Conservation (phyloP, 345 rosid genomes). For the Camelina neglecta region DNA sequence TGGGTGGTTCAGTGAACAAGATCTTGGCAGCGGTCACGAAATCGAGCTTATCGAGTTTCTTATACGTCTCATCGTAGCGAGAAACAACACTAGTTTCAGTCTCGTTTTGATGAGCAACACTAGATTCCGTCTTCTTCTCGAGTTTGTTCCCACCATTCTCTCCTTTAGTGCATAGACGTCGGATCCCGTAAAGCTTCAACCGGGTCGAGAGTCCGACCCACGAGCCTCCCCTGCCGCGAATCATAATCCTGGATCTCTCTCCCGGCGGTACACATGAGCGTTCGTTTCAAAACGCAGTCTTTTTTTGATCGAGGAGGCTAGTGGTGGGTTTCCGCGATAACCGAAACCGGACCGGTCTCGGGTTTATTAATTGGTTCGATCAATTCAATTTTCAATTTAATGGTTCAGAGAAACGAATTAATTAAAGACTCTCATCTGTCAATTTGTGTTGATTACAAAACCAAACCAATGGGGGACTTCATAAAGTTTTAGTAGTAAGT, state of each 20-base stretch:
- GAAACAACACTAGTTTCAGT: constrained; percentile 51
- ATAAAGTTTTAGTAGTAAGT: background rate
- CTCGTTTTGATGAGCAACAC: constrained; percentile 51
- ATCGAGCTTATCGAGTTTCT: constrained; percentile 76
- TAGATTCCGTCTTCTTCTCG: constrained; percentile 39
- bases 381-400: too few relatives aligned
- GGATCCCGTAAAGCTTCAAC: constrained; percentile 30
- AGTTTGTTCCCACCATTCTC: constrained; percentile 37
- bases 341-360: background rate
- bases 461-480: too few relatives aligned
- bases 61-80: constrained; percentile 59
- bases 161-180: constrained; percentile 42
- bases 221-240: constrained; percentile 47
- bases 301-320: too few relatives aligned
- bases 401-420: background rate
- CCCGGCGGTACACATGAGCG: constrained; percentile 9
- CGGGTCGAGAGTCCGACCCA: constrained; percentile 45
- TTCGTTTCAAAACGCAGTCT: too few relatives aligned
- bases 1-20: constrained; percentile 68
- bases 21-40: constrained; percentile 79
- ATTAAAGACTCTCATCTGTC: too few relatives aligned
- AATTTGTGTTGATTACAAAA: too few relatives aligned
- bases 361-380: background rate
- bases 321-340: background rate
- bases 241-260: constrained; percentile 50